A percentile compares a stretch with the other conserved stretches of the same genome.
Evolutionary conservation across 176 grass and related monocot genomes (phyloP).

Genomic region (Oropetium thomaeum): DNA sequence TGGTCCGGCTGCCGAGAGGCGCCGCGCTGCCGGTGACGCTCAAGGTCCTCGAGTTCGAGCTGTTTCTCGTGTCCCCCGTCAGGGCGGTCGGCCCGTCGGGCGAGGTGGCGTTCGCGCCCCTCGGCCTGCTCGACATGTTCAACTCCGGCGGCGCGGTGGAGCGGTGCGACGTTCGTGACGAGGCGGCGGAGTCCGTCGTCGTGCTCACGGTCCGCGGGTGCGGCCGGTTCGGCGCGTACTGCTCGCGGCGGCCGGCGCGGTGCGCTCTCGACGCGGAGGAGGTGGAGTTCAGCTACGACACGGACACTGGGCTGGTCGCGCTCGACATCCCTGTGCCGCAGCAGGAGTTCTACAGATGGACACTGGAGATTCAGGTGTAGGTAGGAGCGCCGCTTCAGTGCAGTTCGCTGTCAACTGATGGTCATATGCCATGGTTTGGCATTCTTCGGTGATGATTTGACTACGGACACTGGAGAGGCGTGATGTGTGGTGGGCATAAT

Average conservation of each 20-base stretch:
- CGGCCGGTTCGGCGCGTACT: conserved; percentile 72
- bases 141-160: conserved; percentile 82
- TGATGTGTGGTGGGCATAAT: too few relatives aligned
- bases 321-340: conserved; percentile 59
- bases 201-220: conserved; percentile 35
- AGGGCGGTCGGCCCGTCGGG: neutral
- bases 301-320: conserved; percentile 41
- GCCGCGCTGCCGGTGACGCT: conserved; percentile 60
- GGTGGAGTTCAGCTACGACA: conserved; percentile 48
- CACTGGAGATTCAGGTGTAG: conserved; percentile 54
- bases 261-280: conserved; percentile 50
- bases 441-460: too few relatives aligned
- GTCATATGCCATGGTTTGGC: too few relatives aligned
- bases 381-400: too few relatives aligned
- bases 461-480: too few relatives aligned
- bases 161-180: conserved; percentile 22
- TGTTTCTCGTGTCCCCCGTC: conserved; percentile 54
- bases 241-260: conserved; percentile 18
- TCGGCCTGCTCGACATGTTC: conserved; percentile 82
- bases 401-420: too few relatives aligned
- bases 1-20: conserved; percentile 47
- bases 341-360: conserved; percentile 61
- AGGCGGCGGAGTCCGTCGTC: too few relatives aligned
- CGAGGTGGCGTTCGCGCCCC: conserved; percentile 40
- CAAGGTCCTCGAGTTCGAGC: conserved; percentile 65